Evolutionary conservation across 192 early-diverging fungal genomes (phyloP).

Genomic region (Entomortierella parvispora): DNA sequence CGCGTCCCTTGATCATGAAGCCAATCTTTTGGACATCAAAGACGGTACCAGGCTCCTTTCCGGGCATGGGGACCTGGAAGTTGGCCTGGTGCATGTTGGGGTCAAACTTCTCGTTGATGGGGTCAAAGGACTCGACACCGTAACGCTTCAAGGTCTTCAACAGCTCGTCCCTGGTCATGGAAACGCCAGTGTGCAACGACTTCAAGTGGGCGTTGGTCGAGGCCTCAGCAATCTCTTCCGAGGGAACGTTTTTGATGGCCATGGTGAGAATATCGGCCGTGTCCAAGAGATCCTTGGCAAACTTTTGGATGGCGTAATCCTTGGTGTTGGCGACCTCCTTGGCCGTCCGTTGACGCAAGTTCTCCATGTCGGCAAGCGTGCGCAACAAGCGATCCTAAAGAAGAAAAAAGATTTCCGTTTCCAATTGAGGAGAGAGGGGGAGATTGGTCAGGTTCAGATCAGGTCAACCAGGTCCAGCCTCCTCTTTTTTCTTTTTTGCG

Average conservation of each 20-base stretch:
- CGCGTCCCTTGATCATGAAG: slow-evolving; percentile 91
- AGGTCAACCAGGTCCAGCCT: too few species aligned
- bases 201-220: slow-evolving; percentile 67
- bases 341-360: slow-evolving; percentile 89
- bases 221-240: slow-evolving; percentile 52
- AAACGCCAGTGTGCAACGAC: slow-evolving; percentile 88
- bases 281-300: slow-evolving; percentile 95
- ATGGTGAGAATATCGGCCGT: slow-evolving; percentile 91
- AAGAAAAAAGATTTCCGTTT: not conserved
- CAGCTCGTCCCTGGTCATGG: slow-evolving; percentile 88
- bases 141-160: slow-evolving; percentile 87
- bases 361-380: slow-evolving; percentile 96
- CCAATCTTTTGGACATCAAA: slow-evolving; percentile 93
- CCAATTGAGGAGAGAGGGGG: not conserved
- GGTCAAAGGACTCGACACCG: slow-evolving; percentile 84
- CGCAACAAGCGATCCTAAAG: slow-evolving; percentile 90
- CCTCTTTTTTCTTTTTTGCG: too few species aligned
- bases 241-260: slow-evolving; percentile 90
- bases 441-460: not conserved
- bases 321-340: slow-evolving; percentile 85
- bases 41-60: slow-evolving; percentile 89
- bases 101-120: slow-evolving; percentile 92
- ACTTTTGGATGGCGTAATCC: slow-evolving; percentile 95
- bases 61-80: slow-evolving; percentile 91
- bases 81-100: slow-evolving; percentile 94